These are phyloP conservation scores for Cymbopogon citratus DNA, from an alignment of 176 grass and related monocot genomes.

Conservation along the genomic window DNA sequence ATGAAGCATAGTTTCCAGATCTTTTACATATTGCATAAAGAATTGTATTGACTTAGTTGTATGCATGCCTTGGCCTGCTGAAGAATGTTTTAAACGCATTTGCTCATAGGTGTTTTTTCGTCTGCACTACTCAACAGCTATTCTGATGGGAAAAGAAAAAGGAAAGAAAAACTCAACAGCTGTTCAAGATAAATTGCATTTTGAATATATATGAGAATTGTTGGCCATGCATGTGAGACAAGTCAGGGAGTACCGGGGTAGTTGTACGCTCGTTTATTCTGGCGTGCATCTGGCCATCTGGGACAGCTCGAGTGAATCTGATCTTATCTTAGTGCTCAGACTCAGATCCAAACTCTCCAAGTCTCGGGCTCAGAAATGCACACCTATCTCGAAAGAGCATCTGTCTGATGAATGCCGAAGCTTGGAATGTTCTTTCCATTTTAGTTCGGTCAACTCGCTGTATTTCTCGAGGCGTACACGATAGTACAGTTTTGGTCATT, in stretches of 20 bases:
- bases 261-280: background rate
- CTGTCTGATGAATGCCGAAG: background rate
- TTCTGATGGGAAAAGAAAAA: background rate
- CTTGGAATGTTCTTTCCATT: conserved; percentile 32
- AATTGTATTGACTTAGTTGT: background rate
- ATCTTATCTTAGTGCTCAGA: conserved; percentile 30
- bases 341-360: background rate
- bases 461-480: background rate
- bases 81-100: background rate
- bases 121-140: background rate
- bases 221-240: conserved; percentile 28
- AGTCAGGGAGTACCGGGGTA: conserved; percentile 15
- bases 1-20: background rate
- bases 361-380: conserved; percentile 4
- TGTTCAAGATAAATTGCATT: background rate
- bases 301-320: conserved; percentile 24
- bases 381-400: conserved; percentile 5
- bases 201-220: conserved; percentile 4
- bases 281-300: conserved; percentile 40
- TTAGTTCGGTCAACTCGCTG: background rate
- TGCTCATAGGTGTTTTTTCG: background rate
- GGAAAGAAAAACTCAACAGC: background rate
- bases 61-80: background rate
- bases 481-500: background rate
- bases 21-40: background rate